Conservation (phyloP, 2,329 filamentous ascomycete genomes). For the Stagonosporopsis chrysanthemi region DNA sequence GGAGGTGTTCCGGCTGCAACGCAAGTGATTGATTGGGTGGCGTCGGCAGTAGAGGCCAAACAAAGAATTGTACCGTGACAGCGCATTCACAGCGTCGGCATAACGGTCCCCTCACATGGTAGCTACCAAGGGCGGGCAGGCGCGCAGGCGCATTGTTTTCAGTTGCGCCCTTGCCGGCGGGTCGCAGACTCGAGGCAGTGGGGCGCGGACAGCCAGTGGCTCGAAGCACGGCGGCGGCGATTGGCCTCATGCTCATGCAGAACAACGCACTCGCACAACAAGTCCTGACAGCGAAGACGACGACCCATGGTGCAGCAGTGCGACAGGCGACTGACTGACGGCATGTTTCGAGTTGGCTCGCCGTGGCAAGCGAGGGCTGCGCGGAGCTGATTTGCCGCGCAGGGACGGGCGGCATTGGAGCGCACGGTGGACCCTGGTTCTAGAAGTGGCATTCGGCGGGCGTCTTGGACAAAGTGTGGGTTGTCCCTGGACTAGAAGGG, state of each 20-base stretch:
- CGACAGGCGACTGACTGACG: neutral
- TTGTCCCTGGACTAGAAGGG: conserved; percentile 13
- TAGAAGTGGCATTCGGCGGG: conserved; percentile 12
- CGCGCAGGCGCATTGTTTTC: conserved; percentile 3
- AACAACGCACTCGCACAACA: conserved; percentile 23
- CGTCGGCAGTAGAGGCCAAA: neutral
- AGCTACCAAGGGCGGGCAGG: conserved; percentile 2
- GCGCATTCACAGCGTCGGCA: neutral
- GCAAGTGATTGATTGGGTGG: neutral
- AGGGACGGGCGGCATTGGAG: neutral
- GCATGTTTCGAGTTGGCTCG: conserved; percentile 11
- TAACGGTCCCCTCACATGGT: neutral
- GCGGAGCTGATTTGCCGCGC: conserved; percentile 6
- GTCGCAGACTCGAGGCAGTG: conserved; percentile 11
- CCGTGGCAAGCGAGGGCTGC: conserved; percentile 4
- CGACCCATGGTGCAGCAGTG: conserved; percentile 14
- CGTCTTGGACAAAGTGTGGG: conserved; percentile 12
- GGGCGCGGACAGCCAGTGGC: conserved; percentile 4
- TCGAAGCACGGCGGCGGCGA: conserved; percentile 9
- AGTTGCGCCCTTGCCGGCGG: conserved; percentile 10
- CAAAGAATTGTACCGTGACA: neutral
- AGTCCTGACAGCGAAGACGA: conserved; percentile 22
- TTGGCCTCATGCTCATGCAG: conserved; percentile 13
- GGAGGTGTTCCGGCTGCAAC: neutral
- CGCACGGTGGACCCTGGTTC: conserved; percentile 19